These are phyloP conservation scores for Linnemannia elongata DNA, from an alignment of 192 early-diverging fungal species.

Conservation along the genomic window DNA sequence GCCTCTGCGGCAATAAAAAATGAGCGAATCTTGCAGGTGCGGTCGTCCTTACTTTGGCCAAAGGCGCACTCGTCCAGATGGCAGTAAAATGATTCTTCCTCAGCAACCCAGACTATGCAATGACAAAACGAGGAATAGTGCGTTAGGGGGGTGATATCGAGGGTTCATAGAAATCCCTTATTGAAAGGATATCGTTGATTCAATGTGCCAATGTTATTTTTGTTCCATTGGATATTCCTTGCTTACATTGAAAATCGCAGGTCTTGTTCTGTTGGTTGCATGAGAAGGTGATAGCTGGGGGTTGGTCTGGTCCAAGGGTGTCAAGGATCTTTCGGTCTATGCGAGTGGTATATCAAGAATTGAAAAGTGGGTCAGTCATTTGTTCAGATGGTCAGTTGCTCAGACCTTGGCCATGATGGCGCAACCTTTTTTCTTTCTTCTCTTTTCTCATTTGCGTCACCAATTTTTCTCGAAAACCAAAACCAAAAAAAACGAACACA, in stretches of 20 bases:
- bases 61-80: conserved; percentile 82
- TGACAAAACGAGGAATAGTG: not conserved
- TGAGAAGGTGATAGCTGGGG: conserved; percentile 83
- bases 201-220: not conserved
- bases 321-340: conserved; percentile 72
- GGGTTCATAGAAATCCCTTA: not conserved
- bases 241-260: conserved; percentile 81
- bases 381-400: not conserved
- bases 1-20: not conserved
- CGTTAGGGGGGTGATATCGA: not conserved
- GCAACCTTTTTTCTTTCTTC: not conserved
- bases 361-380: not conserved
- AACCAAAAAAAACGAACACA: not conserved
- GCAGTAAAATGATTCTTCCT: conserved; percentile 93
- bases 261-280: conserved; percentile 70
- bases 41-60: conserved; percentile 60
- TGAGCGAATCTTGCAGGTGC: conserved; percentile 1
- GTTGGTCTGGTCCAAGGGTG: conserved; percentile 70
- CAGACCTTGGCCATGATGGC: not conserved
- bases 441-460: not conserved
- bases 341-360: not conserved
- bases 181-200: not conserved
- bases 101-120: conserved; percentile 82
- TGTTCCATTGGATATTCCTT: not conserved
- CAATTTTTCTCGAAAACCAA: not conserved